phyloP scores from a whole-genome alignment of 2,329 filamentous ascomycete species.

The Aspergillus alliaceus region DNA sequence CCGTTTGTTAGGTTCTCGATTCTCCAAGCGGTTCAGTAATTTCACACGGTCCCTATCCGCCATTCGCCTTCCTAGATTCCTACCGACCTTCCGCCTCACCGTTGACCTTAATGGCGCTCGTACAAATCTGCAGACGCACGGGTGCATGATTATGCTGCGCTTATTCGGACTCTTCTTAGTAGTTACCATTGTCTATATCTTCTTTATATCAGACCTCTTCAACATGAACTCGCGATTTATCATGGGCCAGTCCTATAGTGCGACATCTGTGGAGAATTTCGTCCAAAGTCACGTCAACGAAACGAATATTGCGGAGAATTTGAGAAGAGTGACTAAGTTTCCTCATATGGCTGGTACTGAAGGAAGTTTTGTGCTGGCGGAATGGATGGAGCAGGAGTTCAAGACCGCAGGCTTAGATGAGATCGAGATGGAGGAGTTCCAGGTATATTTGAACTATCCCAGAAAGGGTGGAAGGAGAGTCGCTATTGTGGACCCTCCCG shows the following conservation, averaged over 20 bases:
- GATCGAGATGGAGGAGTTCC: conserved; percentile 73
- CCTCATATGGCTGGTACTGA: conserved; percentile 93
- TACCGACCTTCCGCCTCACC: conserved; percentile 42
- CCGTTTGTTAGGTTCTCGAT: conserved; percentile 45
- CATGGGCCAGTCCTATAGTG: conserved; percentile 72
- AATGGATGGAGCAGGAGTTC: conserved; percentile 81
- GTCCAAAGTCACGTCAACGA: conserved; percentile 73
- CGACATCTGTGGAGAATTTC: conserved; percentile 75
- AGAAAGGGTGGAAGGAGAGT: conserved; percentile 73
- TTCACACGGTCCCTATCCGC: conserved; percentile 59
- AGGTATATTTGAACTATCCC: conserved; percentile 92
- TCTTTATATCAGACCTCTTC: conserved; percentile 85
- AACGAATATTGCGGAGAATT: conserved; percentile 67
- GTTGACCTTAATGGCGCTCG: conserved; percentile 38
- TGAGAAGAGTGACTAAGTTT: conserved; percentile 76
- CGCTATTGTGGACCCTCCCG: conserved; percentile 71
- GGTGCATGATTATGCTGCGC: conserved; percentile 69
- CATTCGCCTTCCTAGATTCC: conserved; percentile 52
- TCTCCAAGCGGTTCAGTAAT: conserved; percentile 58
- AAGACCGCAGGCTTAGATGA: conserved; percentile 70
- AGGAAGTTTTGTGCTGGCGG: conserved; percentile 81
- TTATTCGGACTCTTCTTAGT: conserved; percentile 74
- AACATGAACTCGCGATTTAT: conserved; percentile 64
- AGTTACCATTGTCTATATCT: conserved; percentile 73
- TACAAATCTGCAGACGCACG: conserved; percentile 46